Percentiles rank a stretch among this genome's conserved stretches.
Conservation (phyloP, 768 basidiomycete species). For the Bullera alba region DNA sequence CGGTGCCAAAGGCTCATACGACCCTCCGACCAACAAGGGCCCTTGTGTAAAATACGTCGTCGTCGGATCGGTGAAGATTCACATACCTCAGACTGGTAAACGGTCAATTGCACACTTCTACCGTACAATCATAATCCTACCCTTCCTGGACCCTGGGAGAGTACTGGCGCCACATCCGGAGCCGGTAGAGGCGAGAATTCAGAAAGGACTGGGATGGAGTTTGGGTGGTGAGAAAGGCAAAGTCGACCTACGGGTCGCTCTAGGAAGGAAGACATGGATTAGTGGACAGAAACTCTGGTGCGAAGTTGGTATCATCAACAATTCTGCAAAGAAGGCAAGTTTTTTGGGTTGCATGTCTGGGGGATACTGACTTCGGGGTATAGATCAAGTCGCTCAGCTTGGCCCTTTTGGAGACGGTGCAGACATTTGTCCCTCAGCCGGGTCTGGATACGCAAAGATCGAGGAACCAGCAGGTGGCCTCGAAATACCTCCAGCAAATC, state of each 20-base stretch:
- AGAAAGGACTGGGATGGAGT: constrained; percentile 50
- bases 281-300: constrained; percentile 73
- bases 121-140: constrained; percentile 71
- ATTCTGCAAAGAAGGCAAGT: constrained; percentile 55
- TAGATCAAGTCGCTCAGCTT: constrained; percentile 60
- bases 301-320: constrained; percentile 60
- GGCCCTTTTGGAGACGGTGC: constrained; percentile 59
- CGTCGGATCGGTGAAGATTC: constrained; percentile 72
- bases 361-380: neutral
- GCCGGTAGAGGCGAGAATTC: constrained; percentile 56
- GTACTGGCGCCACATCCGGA: constrained; percentile 59
- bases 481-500: constrained; percentile 6
- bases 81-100: constrained; percentile 56
- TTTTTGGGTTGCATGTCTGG: constrained; percentile 15
- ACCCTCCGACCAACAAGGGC: constrained; percentile 52
- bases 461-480: constrained; percentile 2
- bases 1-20: constrained; percentile 55
- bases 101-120: constrained; percentile 85
- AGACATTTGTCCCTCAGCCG: constrained; percentile 58
- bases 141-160: constrained; percentile 58
- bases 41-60: constrained; percentile 68
- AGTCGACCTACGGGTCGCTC: constrained; percentile 58
- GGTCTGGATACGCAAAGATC: constrained; percentile 42
- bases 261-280: constrained; percentile 71
- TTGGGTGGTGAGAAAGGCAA: constrained; percentile 62